Evolutionary conservation across 768 basidiomycete genomes (phyloP).

Genomic region (Phaeotremella fagi): DNA sequence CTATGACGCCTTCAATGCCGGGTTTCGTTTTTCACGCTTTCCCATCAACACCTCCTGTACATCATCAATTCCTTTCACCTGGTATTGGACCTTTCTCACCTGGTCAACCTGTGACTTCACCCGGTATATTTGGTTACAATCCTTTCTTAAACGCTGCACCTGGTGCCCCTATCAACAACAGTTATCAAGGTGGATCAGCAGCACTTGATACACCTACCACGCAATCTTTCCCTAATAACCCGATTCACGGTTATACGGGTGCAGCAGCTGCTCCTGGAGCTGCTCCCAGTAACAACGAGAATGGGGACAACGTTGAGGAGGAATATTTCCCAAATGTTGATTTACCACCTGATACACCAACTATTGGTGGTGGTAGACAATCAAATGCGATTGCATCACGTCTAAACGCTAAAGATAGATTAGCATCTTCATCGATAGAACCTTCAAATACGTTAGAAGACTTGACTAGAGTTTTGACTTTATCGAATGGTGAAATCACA

Average conservation of each 20-base stretch:
- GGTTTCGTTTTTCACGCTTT: slow-evolving; percentile 71
- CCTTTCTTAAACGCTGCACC: slow-evolving; percentile 58
- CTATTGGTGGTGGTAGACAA: neutral
- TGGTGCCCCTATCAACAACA: slow-evolving; percentile 54
- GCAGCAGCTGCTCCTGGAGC: slow-evolving; percentile 1
- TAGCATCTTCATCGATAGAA: slow-evolving; percentile 7
- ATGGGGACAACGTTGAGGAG: neutral
- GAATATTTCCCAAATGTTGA: slow-evolving; percentile 11
- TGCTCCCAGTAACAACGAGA: neutral
- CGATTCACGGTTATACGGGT: slow-evolving; percentile 11
- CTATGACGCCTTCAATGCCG: slow-evolving; percentile 97
- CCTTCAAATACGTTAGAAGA: neutral
- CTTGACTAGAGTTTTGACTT: neutral
- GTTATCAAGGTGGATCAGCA: slow-evolving; percentile 24
- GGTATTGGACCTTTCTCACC: slow-evolving; percentile 61
- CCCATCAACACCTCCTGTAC: slow-evolving; percentile 51
- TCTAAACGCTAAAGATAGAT: slow-evolving; percentile 28
- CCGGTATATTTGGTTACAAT: slow-evolving; percentile 51
- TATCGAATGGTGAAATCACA: neutral
- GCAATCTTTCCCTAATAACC: slow-evolving; percentile 29
- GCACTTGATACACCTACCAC: slow-evolving; percentile 35
- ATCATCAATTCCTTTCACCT: slow-evolving; percentile 49
- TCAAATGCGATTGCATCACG: slow-evolving; percentile 1
- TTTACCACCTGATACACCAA: slow-evolving; percentile 12
- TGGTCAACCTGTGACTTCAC: slow-evolving; percentile 56